phyloP scores from a whole-genome alignment of 768 basidiomycete species.

The Lentinula detonsa region DNA sequence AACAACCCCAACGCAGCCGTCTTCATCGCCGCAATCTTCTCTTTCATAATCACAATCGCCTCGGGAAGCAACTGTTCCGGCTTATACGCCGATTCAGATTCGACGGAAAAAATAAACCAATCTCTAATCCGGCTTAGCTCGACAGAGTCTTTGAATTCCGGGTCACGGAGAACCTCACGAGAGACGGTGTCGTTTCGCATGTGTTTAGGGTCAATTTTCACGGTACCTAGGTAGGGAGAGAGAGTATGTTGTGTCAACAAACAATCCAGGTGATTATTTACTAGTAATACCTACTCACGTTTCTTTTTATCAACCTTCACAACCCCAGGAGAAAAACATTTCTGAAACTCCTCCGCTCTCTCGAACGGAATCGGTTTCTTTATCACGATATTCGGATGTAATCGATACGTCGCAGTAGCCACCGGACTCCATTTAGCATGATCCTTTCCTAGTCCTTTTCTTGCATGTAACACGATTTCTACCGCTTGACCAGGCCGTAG shows the following conservation, averaged over 20 bases:
- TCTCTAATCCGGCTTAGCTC: conserved; percentile 83
- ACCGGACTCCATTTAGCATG: conserved; percentile 95
- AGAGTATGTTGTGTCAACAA: too few relatives aligned
- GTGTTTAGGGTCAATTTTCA: conserved; percentile 55
- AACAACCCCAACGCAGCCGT: not conserved
- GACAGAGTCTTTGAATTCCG: conserved; percentile 82
- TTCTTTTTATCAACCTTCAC: conserved; percentile 57
- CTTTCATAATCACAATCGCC: conserved; percentile 9
- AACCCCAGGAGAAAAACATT: conserved; percentile 84
- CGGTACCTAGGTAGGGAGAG: too few relatives aligned
- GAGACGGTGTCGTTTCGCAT: conserved; percentile 86
- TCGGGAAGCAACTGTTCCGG: conserved; percentile 42
- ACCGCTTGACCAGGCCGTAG: conserved; percentile 87
- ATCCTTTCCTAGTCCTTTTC: conserved; percentile 90
- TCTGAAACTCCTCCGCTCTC: conserved; percentile 76
- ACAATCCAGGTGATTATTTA: too few relatives aligned
- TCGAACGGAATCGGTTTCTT: conserved; percentile 69
- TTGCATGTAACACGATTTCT: conserved; percentile 80
- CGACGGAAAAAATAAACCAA: conserved; percentile 89
- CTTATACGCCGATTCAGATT: conserved; percentile 84
- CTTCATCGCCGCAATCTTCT: not conserved
- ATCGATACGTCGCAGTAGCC: conserved; percentile 95
- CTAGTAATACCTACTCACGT: conserved; percentile 18
- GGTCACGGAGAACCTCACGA: conserved; percentile 87
- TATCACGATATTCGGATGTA: conserved; percentile 80